These are phyloP conservation scores for Globisporangium rhizosaccharum DNA, from an alignment of 352 stramenopile species.

Conservation along the genomic window DNA sequence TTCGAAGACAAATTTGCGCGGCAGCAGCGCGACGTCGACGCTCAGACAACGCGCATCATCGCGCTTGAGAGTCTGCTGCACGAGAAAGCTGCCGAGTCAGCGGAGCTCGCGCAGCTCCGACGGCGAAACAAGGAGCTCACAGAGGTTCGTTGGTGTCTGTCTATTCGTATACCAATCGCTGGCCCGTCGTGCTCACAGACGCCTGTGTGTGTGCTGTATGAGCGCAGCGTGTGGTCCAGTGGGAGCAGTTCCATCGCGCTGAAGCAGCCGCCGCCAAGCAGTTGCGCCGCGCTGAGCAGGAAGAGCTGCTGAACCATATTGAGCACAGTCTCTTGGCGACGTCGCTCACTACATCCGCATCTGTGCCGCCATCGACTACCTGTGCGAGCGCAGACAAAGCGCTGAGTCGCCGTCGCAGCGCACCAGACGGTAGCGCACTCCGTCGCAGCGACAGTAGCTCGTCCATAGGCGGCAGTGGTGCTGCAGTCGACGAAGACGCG, in stretches of 20 bases:
- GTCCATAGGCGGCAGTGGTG: background rate
- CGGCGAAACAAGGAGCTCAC: slow-evolving; percentile 37
- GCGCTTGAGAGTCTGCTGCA: slow-evolving; percentile 56
- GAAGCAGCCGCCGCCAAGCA: slow-evolving; percentile 31
- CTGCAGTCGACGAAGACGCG: slow-evolving; percentile 12
- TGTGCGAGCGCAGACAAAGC: background rate
- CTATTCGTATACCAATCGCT: background rate
- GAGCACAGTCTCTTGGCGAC: slow-evolving; percentile 31
- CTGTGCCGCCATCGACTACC: background rate
- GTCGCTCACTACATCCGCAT: slow-evolving; percentile 24
- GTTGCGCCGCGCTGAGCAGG: slow-evolving; percentile 36
- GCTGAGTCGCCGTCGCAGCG: slow-evolving; percentile 10
- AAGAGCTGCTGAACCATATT: slow-evolving; percentile 48
- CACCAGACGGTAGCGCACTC: slow-evolving; percentile 7
- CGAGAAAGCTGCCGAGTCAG: slow-evolving; percentile 32
- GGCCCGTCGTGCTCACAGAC: background rate
- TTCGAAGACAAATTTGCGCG: slow-evolving; percentile 43
- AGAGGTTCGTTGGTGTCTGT: slow-evolving; percentile 24
- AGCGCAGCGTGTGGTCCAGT: slow-evolving; percentile 43
- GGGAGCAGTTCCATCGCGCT: slow-evolving; percentile 49
- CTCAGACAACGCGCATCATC: slow-evolving; percentile 51
- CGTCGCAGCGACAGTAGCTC: slow-evolving; percentile 3
- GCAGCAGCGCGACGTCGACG: slow-evolving; percentile 51
- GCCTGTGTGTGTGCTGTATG: background rate
- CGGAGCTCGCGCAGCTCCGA: slow-evolving; percentile 29